Evolutionary conservation across 2,329 filamentous ascomycete genomes (phyloP).

Genomic region (Coniella lustricola): DNA sequence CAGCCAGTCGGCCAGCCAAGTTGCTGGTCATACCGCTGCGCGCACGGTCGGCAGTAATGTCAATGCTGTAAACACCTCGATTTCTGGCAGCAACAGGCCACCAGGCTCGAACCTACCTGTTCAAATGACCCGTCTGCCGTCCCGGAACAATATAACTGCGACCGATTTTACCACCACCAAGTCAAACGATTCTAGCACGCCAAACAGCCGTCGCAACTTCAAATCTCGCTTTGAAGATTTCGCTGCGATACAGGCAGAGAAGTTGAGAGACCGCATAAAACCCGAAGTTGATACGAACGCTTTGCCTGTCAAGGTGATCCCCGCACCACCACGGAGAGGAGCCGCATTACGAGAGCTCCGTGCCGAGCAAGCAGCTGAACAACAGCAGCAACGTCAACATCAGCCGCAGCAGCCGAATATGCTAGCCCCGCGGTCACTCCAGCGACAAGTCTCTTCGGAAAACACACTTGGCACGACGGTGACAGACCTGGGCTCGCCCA

Average conservation of each 20-base stretch:
- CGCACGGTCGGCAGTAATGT: not conserved
- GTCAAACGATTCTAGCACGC: conserved; percentile 14
- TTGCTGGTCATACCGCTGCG: conserved; percentile 5
- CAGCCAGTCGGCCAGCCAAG: conserved; percentile 17
- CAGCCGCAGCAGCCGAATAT: not conserved
- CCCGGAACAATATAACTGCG: conserved; percentile 6
- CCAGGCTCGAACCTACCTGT: conserved; percentile 25
- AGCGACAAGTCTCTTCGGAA: conserved; percentile 2
- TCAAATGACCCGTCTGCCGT: conserved; percentile 22
- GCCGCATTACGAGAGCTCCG: conserved; percentile 49
- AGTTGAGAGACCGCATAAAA: conserved; percentile 48
- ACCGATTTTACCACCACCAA: conserved; percentile 4
- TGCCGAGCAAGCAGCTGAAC: conserved; percentile 41
- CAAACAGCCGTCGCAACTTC: conserved; percentile 44
- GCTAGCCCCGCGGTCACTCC: conserved; percentile 3
- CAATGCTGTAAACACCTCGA: not conserved
- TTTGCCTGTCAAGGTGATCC: conserved; percentile 53
- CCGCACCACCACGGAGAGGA: conserved; percentile 52
- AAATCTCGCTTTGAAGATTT: conserved; percentile 53
- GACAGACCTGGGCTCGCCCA: not conserved
- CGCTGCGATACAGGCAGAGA: conserved; percentile 53
- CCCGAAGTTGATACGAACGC: conserved; percentile 47
- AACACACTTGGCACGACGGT: conserved; percentile 1
- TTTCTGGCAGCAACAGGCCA: conserved; percentile 21
- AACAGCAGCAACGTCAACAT: not conserved